phyloP scores from a whole-genome alignment of 495 filamentous ascomycete species.

The Aspergillus baeticus region DNA sequence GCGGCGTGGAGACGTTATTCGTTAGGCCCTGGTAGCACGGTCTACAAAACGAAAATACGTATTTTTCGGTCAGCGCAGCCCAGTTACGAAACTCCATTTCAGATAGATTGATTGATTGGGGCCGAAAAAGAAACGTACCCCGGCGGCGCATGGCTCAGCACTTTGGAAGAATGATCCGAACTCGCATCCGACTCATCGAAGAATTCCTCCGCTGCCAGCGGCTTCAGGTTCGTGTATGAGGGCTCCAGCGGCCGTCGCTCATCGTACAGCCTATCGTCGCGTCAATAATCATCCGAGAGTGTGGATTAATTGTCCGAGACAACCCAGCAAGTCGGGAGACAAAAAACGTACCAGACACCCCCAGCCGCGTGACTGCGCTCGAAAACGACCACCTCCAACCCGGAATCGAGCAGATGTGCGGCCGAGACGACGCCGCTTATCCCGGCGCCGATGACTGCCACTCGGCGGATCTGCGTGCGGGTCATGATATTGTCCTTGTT shows the following conservation, averaged over 20 bases:
- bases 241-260: constrained; percentile 56
- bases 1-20: constrained; percentile 63
- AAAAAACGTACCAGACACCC: constrained; percentile 56
- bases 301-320: no score
- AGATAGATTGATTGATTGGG: neutral
- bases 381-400: constrained; percentile 62
- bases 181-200: constrained; percentile 22
- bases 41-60: no score
- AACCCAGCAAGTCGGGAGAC: neutral
- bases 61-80: no score
- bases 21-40: constrained; percentile 59
- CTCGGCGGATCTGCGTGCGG: constrained; percentile 29
- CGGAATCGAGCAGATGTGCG: constrained; percentile 57
- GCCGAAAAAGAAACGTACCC: constrained; percentile 34
- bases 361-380: constrained; percentile 59
- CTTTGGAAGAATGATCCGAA: neutral
- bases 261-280: constrained; percentile 50
- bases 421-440: constrained; percentile 65
- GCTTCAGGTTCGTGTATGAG: constrained; percentile 51
- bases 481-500: constrained; percentile 21
- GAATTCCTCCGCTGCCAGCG: constrained; percentile 36
- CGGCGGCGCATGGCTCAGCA: constrained; percentile 49
- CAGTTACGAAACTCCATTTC: constrained; percentile 7
- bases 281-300: no score
- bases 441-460: constrained; percentile 70